Evolutionary conservation across 2,329 filamentous ascomycete species (phyloP).

Genomic region (Claviceps capensis): DNA sequence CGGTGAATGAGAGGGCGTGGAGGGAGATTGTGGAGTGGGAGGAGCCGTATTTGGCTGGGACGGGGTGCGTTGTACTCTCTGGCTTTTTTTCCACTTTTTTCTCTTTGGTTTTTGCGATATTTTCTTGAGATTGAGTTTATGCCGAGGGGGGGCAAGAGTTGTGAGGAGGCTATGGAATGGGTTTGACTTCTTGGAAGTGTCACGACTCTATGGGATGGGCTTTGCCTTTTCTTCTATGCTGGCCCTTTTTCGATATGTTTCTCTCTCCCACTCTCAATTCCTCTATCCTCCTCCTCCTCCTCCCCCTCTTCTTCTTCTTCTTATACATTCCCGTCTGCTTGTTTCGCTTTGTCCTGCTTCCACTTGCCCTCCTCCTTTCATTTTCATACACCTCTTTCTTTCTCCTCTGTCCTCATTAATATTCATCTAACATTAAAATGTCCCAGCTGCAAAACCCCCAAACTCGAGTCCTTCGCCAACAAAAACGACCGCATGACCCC

Average conservation of each 20-base stretch:
- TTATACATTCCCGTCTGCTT: background rate
- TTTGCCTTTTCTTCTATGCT: constrained; percentile 18
- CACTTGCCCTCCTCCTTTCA: too few relatives aligned
- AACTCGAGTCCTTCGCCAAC: constrained; percentile 72
- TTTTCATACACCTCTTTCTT: background rate
- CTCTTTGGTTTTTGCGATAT: too few relatives aligned
- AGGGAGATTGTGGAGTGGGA: constrained; percentile 86
- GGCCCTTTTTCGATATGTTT: background rate
- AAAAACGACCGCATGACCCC: constrained; percentile 59
- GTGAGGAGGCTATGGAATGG: too few relatives aligned
- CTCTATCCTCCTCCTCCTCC: background rate
- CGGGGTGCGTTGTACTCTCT: constrained; percentile 32
- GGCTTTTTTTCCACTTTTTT: too few relatives aligned
- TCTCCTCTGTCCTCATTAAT: background rate
- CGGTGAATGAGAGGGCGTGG: constrained; percentile 96
- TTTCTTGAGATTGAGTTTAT: too few relatives aligned
- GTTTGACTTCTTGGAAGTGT: constrained; percentile 43
- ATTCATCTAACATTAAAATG: background rate
- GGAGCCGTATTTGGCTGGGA: constrained; percentile 42
- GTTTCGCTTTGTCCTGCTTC: background rate
- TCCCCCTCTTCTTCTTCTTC: background rate
- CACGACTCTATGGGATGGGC: constrained; percentile 44
- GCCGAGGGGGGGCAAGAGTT: too few relatives aligned
- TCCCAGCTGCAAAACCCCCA: constrained; percentile 54
- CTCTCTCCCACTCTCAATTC: background rate